Evolutionary conservation across 495 filamentous ascomycete genomes (phyloP).

Genomic region (Neurospora pannonica): DNA sequence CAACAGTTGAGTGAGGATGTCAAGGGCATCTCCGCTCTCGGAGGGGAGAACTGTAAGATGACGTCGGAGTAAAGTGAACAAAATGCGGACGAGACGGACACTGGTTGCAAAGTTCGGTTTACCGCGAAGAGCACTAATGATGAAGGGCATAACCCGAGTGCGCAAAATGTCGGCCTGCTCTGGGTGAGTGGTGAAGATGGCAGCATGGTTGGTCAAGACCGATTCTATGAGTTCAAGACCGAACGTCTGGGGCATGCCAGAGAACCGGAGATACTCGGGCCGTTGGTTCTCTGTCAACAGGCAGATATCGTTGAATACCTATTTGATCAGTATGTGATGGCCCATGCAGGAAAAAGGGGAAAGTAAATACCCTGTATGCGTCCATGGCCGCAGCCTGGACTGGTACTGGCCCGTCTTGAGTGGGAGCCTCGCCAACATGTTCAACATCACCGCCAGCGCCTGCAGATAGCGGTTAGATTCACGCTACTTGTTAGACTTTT

Average conservation of each 20-base stretch:
- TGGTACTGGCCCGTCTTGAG: slow-evolving; percentile 50
- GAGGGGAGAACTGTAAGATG: slow-evolving; percentile 63
- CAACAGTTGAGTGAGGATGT: slow-evolving; percentile 76
- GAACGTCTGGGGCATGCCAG: slow-evolving; percentile 66
- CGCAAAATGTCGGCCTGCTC: slow-evolving; percentile 75
- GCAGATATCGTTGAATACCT: slow-evolving; percentile 85
- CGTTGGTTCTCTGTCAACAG: slow-evolving; percentile 75
- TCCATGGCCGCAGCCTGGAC: slow-evolving; percentile 74
- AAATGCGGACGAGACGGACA: slow-evolving; percentile 69
- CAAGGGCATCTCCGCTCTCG: slow-evolving; percentile 78
- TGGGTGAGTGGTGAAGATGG: slow-evolving; percentile 64
- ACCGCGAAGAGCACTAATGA: slow-evolving; percentile 69
- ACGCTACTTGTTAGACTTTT: background rate
- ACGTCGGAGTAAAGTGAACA: slow-evolving; percentile 67
- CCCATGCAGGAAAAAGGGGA: background rate
- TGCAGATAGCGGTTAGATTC: slow-evolving; percentile 10
- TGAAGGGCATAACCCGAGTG: slow-evolving; percentile 72
- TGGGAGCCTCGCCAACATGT: slow-evolving; percentile 50
- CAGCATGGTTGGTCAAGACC: slow-evolving; percentile 71
- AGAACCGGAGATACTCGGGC: slow-evolving; percentile 67
- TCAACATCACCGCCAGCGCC: slow-evolving; percentile 40
- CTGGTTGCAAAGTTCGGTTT: slow-evolving; percentile 73
- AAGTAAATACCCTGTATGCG: slow-evolving; percentile 56
- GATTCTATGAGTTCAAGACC: slow-evolving; percentile 88
- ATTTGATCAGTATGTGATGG: slow-evolving; percentile 12